Base-by-base conservation (phyloP, 352 stramenopile genomes). In the Globisporangium nunn region DNA sequence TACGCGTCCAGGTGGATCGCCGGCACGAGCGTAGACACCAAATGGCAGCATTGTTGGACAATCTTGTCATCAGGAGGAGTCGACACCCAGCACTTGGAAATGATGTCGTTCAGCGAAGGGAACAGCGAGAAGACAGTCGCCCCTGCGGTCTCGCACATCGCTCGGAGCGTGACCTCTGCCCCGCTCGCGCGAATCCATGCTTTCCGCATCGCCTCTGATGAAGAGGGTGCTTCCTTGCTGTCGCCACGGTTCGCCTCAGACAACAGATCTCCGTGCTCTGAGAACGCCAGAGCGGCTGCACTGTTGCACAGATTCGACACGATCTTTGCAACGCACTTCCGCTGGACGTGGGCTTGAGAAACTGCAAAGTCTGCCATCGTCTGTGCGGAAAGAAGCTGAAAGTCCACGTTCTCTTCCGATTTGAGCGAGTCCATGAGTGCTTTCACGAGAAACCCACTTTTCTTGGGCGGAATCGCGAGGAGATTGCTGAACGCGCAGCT, bases 371-470 rank as follows among this genome's bases (percentile, higher is more conserved):
- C 48, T 1, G 77, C 80, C 23, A 94, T 57, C 0, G 79, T 65
- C 37, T 70, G 54, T 2, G 82, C 69, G n/a, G 73, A 71, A 23
- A 91, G 61, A 1, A 29, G 37, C 30, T 72, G 71, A 56, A 88
- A 81, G 10, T 64, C 66, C 7, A 41, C n/a, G 39, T 78, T 68
- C 0, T 72, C 60, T 60, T 91, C 78, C 51, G 61, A 70, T 41
- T 93, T 94, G 59, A 93, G 72, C 5, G 78, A 75, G 5, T 88
- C 76, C 82, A 94, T 94, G 14, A 92, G 58, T 18, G 82, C 69
- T 54, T 81, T 87, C 6, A 94, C 78, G 11, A 94, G 63, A 50
- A 94, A 91, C 0, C 80, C 85, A 44, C 77, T 78, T 53, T 85
- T 88, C 49, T 88, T 90, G 55, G 67, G 56, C 5, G 81, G 81